Evolutionary conservation across 345 rosid species (phyloP), one percentile per base, ranked within the genome.

Genomic region (Eucalyptus regnans): DNA sequence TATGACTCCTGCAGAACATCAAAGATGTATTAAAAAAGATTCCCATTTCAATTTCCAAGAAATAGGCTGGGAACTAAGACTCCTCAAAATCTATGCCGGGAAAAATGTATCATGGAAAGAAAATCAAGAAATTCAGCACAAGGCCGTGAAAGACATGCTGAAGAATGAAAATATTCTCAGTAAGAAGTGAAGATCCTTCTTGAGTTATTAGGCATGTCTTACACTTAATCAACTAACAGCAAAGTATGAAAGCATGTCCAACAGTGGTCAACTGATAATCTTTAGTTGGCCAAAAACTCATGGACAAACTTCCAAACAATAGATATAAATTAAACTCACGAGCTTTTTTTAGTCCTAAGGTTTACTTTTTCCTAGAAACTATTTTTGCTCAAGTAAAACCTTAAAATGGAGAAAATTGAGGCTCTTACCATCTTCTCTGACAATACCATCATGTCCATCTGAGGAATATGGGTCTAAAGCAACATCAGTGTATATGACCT

Each of bases 401-500:
- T 25, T 54, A 58, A 22, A 43, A 31, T 31, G 41, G 56, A 52
- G 50, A 52, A 43, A 54, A 54, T 86, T 76, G 83, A 76, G 48
- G 48, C 48, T 76, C 92, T 90, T 90, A 95, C 98, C 99, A 92
- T 97, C 98, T 93, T 96, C 98, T 90, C 97, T 90, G 41, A 96
- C 96, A 49, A 96, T 96, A 89, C 99, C 99, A 93, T 96, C 99
- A 93, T 97, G 99, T 60, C 99, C 99, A 91, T 91, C 96, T 3
- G 98, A 93, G 87, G 98, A 96, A 91, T 97, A 96, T 89, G 96
- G 98, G 92, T 96, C 99, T 68, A 97, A 92, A 90, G 97, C 97
- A 90, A 96, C 97, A 94, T 97, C 99, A 83, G 99, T 96, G 88
- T 95, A 96, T 86, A 97, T 93, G 88, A 95, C 97, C 99, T 97